phyloP scores from a whole-genome alignment of 2,329 filamentous ascomycete genomes.

The Dryadomyces sulphureus region DNA sequence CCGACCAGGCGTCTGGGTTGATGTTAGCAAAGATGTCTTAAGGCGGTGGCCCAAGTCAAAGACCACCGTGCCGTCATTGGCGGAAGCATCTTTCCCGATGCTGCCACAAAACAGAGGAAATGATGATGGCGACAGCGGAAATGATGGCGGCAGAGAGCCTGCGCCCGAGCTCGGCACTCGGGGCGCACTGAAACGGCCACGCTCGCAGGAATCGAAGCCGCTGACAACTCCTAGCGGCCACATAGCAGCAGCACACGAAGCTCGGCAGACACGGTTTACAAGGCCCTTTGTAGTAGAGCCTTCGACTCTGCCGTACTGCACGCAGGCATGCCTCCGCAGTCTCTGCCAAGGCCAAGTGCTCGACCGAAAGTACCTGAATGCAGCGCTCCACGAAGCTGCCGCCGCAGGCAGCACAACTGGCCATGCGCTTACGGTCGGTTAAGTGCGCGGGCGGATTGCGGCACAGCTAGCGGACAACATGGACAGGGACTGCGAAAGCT shows the following conservation, averaged over 20 bases:
- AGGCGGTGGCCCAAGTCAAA: too few species aligned
- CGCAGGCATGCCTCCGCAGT: conserved; percentile 3
- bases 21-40: too few species aligned
- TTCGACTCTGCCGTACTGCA: conserved; percentile 4
- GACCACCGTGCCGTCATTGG: too few species aligned
- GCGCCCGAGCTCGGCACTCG: neutral
- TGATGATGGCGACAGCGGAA: too few species aligned
- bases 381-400: neutral
- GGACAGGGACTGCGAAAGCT: neutral
- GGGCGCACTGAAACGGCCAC: neutral
- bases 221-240: too few species aligned
- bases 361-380: conserved; percentile 5
- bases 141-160: too few species aligned
- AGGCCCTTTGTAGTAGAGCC: neutral
- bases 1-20: too few species aligned
- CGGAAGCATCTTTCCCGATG: too few species aligned
- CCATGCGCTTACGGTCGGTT: neutral
- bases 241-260: too few species aligned
- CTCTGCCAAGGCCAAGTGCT: neutral
- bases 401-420: neutral
- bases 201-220: neutral
- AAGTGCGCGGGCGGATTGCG: neutral
- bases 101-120: too few species aligned
- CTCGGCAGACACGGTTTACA: neutral
- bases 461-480: neutral